Percentiles rank a stretch among this genome's conserved stretches.
Evolutionary conservation across 163 green algal species (phyloP).

Genomic region (Scenedesmus sp.): DNA sequence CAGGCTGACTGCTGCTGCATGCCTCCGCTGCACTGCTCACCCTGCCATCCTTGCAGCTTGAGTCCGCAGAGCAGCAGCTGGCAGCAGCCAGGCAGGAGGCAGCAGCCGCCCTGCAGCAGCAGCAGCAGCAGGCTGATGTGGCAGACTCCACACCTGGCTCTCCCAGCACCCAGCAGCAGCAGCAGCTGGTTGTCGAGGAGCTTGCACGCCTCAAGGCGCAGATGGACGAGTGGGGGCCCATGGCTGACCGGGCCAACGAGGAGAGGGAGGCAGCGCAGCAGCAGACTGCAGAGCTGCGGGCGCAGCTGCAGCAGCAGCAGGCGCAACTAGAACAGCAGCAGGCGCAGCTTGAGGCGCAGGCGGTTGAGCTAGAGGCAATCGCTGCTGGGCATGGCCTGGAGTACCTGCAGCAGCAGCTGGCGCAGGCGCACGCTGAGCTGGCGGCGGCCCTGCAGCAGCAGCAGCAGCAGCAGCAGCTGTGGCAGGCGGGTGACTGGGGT

Average conservation of each 20-base stretch:
- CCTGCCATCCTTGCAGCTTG: background rate
- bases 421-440: background rate
- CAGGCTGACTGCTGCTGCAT: background rate
- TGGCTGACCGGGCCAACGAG: background rate
- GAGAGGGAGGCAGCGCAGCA: background rate
- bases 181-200: background rate
- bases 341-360: constrained; percentile 20
- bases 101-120: constrained; percentile 4
- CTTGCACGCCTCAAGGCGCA: background rate
- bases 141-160: background rate
- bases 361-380: background rate
- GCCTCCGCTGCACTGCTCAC: background rate
- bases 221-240: constrained; percentile 10
- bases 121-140: background rate
- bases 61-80: constrained; percentile 6
- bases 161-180: background rate
- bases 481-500: background rate
- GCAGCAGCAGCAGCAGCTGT: constrained; percentile 3
- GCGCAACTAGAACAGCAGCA: constrained; percentile 1
- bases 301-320: background rate
- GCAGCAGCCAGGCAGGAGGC: background rate
- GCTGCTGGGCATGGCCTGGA: background rate
- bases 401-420: constrained; percentile 32
- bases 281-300: background rate
- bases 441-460: background rate